phyloP scores from a whole-genome alignment of 768 basidiomycete species.

The Kwoniella dejecticola region DNA sequence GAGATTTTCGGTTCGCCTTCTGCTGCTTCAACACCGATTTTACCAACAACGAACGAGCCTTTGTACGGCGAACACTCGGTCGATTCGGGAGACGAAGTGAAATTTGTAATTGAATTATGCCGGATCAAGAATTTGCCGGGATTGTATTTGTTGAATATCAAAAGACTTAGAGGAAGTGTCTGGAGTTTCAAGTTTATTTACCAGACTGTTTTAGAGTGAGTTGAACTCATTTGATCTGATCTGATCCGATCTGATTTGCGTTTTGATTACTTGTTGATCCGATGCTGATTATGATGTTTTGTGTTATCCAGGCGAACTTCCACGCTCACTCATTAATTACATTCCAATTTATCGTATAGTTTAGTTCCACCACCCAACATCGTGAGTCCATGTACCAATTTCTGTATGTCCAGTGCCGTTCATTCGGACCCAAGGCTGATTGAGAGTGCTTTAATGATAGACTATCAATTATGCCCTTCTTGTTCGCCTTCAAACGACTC shows the following conservation, averaged over 20 bases:
- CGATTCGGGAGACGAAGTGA: constrained; percentile 92
- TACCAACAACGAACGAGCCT: constrained; percentile 59
- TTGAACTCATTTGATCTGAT: constrained; percentile 14
- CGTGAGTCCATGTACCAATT: too few species aligned
- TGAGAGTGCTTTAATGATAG: too few species aligned
- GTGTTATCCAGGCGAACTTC: constrained; percentile 14
- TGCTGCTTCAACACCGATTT: constrained; percentile 13
- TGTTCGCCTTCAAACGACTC: too few species aligned
- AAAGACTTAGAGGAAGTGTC: constrained; percentile 86
- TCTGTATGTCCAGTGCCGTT: too few species aligned
- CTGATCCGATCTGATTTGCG: background rate
- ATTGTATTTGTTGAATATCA: constrained; percentile 87
- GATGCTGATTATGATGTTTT: constrained; percentile 4
- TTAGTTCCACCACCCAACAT: too few species aligned
- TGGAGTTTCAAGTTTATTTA: constrained; percentile 67
- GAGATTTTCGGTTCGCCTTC: constrained; percentile 34
- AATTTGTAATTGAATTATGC: constrained; percentile 93
- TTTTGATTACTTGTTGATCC: background rate
- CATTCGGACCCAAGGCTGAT: too few species aligned
- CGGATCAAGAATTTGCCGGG: constrained; percentile 84
- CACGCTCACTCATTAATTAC: constrained; percentile 16
- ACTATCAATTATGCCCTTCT: too few species aligned
- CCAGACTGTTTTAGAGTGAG: constrained; percentile 54
- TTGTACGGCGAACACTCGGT: constrained; percentile 74
- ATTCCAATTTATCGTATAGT: too few species aligned